These are phyloP conservation scores for Leccinum glutinopallens DNA, from an alignment of 1,284 basidiomycete genomes.

Conservation along the genomic window DNA sequence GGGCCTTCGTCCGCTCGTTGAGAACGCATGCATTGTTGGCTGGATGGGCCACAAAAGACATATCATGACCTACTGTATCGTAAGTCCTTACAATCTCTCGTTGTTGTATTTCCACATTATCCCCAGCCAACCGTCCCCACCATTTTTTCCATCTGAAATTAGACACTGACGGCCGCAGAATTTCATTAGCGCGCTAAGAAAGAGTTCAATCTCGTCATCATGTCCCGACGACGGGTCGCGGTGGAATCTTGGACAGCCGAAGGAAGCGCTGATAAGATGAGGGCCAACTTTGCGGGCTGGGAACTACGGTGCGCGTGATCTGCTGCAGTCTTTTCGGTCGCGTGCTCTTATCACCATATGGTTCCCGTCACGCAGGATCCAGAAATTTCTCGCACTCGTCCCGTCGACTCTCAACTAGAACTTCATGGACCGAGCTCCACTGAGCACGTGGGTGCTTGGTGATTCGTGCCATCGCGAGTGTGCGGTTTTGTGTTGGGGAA, in stretches of 20 bases:
- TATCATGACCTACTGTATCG: conserved; percentile 41
- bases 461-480: conserved; percentile 56
- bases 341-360: conserved; percentile 4
- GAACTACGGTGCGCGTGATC: conserved; percentile 44
- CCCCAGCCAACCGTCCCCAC: not conserved
- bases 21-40: conserved; percentile 41
- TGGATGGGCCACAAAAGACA: conserved; percentile 44
- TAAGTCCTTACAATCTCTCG: conserved; percentile 14
- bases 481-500: not conserved
- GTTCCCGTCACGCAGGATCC: conserved; percentile 40
- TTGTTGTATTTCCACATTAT: not conserved
- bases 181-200: conserved; percentile 39
- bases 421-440: conserved; percentile 49
- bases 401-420: conserved; percentile 51
- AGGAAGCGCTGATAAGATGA: conserved; percentile 46
- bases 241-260: conserved; percentile 45
- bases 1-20: conserved; percentile 37
- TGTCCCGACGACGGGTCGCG: conserved; percentile 41
- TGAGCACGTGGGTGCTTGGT: conserved; percentile 56
- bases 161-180: not conserved
- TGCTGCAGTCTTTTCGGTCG: conserved; percentile 1
- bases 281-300: conserved; percentile 47
- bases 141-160: not conserved
- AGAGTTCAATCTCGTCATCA: conserved; percentile 52
- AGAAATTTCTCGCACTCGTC: conserved; percentile 50